A percentile compares a stretch with the other conserved stretches of the same genome.
These are phyloP conservation scores for Stagonosporopsis rhizophila DNA, from an alignment of 2,329 filamentous ascomycete genomes.

Conservation along the genomic window DNA sequence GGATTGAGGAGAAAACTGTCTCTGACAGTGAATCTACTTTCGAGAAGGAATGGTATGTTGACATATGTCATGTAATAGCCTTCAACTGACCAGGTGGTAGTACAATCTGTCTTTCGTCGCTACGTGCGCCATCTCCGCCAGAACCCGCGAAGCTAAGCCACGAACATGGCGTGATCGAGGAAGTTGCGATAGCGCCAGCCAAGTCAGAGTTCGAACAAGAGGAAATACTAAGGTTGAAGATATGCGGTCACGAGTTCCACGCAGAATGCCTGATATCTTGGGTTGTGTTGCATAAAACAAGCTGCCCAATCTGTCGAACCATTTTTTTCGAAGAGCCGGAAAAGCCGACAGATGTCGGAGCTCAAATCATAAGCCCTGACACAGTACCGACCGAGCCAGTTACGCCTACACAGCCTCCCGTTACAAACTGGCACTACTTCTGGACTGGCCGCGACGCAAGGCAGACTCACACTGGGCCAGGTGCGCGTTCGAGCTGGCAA, in stretches of 20 bases:
- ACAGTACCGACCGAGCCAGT: not conserved
- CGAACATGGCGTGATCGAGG: slow-evolving; percentile 15
- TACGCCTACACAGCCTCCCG: not conserved
- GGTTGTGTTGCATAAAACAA: slow-evolving; percentile 40
- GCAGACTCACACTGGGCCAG: not conserved
- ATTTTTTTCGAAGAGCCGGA: slow-evolving; percentile 35
- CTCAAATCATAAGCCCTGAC: not conserved
- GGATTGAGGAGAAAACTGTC: slow-evolving; percentile 1
- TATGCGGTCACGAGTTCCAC: slow-evolving; percentile 43
- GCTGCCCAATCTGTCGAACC: slow-evolving; percentile 42
- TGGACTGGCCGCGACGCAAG: slow-evolving; percentile 10
- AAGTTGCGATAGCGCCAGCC: slow-evolving; percentile 3
- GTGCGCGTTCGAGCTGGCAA: not conserved
- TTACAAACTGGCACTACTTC: slow-evolving; percentile 17
- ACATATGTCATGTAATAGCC: no score
- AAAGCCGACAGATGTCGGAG: slow-evolving; percentile 26
- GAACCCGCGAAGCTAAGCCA: slow-evolving; percentile 33
- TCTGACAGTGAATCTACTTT: slow-evolving; percentile 27
- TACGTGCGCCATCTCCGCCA: slow-evolving; percentile 36
- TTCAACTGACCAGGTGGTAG: slow-evolving; percentile 25
- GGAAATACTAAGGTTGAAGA: slow-evolving; percentile 35
- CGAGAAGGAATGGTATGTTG: slow-evolving; percentile 37
- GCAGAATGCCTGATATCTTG: slow-evolving; percentile 42
- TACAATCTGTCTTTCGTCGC: slow-evolving; percentile 43
- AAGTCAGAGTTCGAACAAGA: slow-evolving; percentile 20